Conservation (phyloP, 768 basidiomycete genomes). For the Termitomyces eurrhizus region DNA sequence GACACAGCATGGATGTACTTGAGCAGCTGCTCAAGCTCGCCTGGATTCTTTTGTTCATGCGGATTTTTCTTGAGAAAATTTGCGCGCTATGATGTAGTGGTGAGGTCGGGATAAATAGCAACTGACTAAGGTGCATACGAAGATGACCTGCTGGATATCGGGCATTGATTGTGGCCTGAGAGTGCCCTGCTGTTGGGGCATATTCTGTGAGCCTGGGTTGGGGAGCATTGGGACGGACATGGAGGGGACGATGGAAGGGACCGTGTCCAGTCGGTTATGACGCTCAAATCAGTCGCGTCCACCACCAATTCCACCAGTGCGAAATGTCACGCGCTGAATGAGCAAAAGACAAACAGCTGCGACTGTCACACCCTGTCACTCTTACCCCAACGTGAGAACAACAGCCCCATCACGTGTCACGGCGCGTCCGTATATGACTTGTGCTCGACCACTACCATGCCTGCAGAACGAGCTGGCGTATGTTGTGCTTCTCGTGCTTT, state of each 20-base stretch:
- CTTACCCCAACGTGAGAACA: conserved; percentile 18
- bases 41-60: conserved; percentile 41
- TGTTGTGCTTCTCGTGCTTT: conserved; percentile 18
- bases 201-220: conserved; percentile 31
- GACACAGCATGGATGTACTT: conserved; percentile 45
- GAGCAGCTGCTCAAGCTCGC: conserved; percentile 42
- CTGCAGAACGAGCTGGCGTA: conserved; percentile 79
- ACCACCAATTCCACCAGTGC: conserved; percentile 16
- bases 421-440: conserved; percentile 27
- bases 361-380: conserved; percentile 20
- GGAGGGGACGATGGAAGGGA: conserved; percentile 10
- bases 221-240: conserved; percentile 41
- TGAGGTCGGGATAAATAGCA: conserved; percentile 12
- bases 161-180: conserved; percentile 24
- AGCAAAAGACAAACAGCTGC: conserved; percentile 27
- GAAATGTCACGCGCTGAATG: conserved; percentile 29
- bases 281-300: conserved; percentile 23
- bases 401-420: conserved; percentile 27
- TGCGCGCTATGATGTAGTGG: conserved; percentile 32
- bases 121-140: conserved; percentile 27
- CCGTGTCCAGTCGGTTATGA: conserved; percentile 11
- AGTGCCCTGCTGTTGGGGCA: conserved; percentile 23
- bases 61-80: conserved; percentile 50
- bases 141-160: conserved; percentile 41
- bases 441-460: conserved; percentile 49